These are phyloP conservation scores for Dactylellina leptospora DNA, from an alignment of 2,329 filamentous ascomycete genomes.

Conservation along the genomic window DNA sequence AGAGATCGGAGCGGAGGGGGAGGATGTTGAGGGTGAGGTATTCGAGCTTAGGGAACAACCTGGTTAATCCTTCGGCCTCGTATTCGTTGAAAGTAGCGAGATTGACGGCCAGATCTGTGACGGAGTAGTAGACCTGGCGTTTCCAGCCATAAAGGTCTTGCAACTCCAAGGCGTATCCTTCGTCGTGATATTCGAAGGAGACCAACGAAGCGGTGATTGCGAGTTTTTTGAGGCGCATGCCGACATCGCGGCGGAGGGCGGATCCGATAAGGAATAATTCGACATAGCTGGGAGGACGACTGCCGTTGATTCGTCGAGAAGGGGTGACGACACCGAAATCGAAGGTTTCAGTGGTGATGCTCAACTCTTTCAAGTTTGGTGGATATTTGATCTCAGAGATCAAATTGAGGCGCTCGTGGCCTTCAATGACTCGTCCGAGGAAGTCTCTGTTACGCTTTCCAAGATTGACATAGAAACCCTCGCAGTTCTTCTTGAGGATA, in stretches of 20 bases:
- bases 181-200: neutral
- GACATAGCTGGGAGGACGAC: neutral
- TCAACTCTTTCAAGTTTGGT: neutral
- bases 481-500: neutral
- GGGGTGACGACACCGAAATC: neutral
- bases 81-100: neutral
- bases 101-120: constrained; percentile 5
- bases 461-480: constrained; percentile 7
- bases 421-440: constrained; percentile 3
- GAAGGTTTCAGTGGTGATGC: neutral
- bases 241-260: neutral
- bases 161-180: neutral
- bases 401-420: neutral
- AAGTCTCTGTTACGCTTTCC: neutral
- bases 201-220: neutral
- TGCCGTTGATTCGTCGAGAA: neutral
- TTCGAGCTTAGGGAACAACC: neutral
- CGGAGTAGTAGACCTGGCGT: neutral
- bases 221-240: neutral
- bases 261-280: constrained; percentile 6
- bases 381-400: neutral
- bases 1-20: neutral
- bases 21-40: neutral
- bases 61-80: neutral
- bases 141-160: neutral